Base-by-base conservation (phyloP, 768 basidiomycete species). In the Tricholoma hemisulphureum region DNA sequence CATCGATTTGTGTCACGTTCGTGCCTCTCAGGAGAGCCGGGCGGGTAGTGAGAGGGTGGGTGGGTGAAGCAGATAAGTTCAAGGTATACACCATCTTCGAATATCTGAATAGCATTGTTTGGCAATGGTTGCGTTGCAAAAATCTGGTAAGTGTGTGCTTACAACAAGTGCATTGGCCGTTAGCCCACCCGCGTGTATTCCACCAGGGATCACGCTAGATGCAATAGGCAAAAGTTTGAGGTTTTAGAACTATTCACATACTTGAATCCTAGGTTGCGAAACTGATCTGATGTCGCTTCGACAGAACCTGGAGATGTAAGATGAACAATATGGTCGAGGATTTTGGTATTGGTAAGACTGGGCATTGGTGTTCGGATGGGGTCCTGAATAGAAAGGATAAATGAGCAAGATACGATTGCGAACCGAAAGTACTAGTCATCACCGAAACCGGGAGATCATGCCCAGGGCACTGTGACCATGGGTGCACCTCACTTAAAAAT, bases 21-120 rank as follows among this genome's bases (percentile, higher is more conserved):
- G 2, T 64, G 53, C 16, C 79, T 76, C 35, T 75, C 76, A 13
- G 79, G 79, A 28, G 82, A 80, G 7, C 72, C 74, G 0, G 76
- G 77, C 2, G 83, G 84, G 58, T 87, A 87, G 61, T 80, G 69
- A 0, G 80, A 77, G 9, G 71, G 68, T 1, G 84, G 80, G 53
- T 84, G 77, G 1, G 77, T 82, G 73, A 90, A 91, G 16, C 81
- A 78, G 62, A 91, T 81, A 29, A 91, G 79, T 65, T 91, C 89
- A 46, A 91, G 73, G 67, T 90, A 91, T 14, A 74, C 73, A 13
- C 82, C 81, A 57, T 88, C 86, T 26, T 69, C 68, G 21, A 89
- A 69, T 41, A 85, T 66, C 83, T 85, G 60, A 18, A 53, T 29
- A 2, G 26, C 34, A 28, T 26, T 39, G 52, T 41, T 57, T 26